phyloP scores from a whole-genome alignment of 1,139 yeast genomes.

The Arxiozyma heterogenica region DNA sequence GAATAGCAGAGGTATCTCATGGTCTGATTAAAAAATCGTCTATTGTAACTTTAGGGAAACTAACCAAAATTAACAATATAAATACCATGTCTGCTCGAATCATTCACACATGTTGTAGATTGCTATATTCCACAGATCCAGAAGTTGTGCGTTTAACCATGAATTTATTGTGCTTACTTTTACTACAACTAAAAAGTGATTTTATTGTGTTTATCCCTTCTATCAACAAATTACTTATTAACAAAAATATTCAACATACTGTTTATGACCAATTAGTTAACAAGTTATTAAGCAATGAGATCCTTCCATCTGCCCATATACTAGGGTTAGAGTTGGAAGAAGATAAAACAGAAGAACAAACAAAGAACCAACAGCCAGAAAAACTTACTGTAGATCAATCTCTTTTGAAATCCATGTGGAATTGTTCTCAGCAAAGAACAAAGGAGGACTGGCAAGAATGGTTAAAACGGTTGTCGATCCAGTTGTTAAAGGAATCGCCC shows the following conservation, averaged over 20 bases:
- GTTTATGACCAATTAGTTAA: slow-evolving; percentile 74
- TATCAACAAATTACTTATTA: slow-evolving; percentile 59
- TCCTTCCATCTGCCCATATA: slow-evolving; percentile 68
- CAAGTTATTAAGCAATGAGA: slow-evolving; percentile 77
- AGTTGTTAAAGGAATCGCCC: slow-evolving; percentile 83
- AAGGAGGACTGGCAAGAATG: slow-evolving; percentile 98
- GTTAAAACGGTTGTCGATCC: slow-evolving; percentile 81
- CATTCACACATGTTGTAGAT: slow-evolving; percentile 74
- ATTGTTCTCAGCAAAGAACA: slow-evolving; percentile 78
- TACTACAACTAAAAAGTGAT: slow-evolving; percentile 75
- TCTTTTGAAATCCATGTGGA: slow-evolving; percentile 71
- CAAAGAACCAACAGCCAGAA: slow-evolving; percentile 62
- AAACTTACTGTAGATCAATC: slow-evolving; percentile 52
- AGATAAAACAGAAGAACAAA: slow-evolving; percentile 48
- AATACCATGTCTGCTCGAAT: slow-evolving; percentile 87
- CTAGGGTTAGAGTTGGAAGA: slow-evolving; percentile 65
- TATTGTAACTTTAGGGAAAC: slow-evolving; percentile 73
- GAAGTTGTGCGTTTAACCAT: slow-evolving; percentile 57
- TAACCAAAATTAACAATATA: slow-evolving; percentile 62
- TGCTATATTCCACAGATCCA: slow-evolving; percentile 47
- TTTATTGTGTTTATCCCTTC: slow-evolving; percentile 83
- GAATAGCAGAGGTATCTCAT: slow-evolving; percentile 64
- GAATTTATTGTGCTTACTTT: slow-evolving; percentile 70
- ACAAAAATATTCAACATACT: slow-evolving; percentile 57
- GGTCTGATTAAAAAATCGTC: slow-evolving; percentile 58